Evolutionary conservation across 2,329 filamentous ascomycete genomes (phyloP), one percentile per base, ranked within the genome.

Genomic region (Stagonosporopsis vannaccii): DNA sequence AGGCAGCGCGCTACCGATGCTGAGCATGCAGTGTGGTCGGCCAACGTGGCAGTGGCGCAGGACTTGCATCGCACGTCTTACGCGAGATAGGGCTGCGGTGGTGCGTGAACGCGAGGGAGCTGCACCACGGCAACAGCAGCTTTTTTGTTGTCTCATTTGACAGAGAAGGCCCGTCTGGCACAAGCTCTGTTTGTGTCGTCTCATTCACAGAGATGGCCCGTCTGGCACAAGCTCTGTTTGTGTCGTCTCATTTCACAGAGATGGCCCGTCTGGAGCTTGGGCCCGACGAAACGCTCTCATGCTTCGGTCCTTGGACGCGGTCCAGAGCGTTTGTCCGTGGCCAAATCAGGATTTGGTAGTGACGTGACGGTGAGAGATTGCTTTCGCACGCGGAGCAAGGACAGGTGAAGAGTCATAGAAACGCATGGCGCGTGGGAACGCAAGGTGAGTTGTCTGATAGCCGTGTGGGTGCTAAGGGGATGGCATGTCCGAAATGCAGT

Each of bases 371-470:
- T 35, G 41, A 53, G 46, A 9, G 19, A 28, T 42, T 45, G 26
- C 37, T 48, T 54, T 63, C 61, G 63, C 50, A 55, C 51, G 69
- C 72, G 69, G 67, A 75, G 63, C 66, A 69, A 63, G 65, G 55
- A 60, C 51, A 52, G 43, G 39, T 55, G 65, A 66, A 62, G 67
- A 70, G 67, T 67, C 67, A 69, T 66, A 68, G 67, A 53, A 65
- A 62, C 48, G 64, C 59, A 61, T 56, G 56, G 60, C 61, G 62
- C 56, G 59, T 56, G 63, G 60, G 68, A 59, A 71, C 70, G 73
- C 72, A 75, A 63, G 72, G 61, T 75, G 73, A 74, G 73, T 70
- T 75, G 73, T 71, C 71, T 65, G 67, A 70, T 70, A 65, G 57
- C 56, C 47, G 58, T 62, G 66, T 67, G 66, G 66, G 58, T 59